Conservation (phyloP, 169 alveolate genomes). For the Eimeria necatrix region DNA sequence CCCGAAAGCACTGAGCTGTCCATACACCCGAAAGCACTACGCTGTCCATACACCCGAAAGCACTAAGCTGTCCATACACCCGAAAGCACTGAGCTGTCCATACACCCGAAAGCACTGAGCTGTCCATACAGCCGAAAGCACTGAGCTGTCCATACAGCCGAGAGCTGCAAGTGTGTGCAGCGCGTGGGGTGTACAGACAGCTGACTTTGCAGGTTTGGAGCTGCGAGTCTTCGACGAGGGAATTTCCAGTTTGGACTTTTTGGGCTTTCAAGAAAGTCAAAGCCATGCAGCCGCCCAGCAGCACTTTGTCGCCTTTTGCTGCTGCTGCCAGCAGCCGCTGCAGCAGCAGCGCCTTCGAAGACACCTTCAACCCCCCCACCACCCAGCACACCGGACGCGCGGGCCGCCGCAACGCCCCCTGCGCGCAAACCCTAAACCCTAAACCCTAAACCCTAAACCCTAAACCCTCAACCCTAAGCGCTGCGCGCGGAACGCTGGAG, state of each 20-base stretch:
- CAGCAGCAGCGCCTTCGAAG: conserved; percentile 96
- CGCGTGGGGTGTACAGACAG: neutral
- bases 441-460: conserved; percentile 13
- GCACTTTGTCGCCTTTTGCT: conserved; percentile 95
- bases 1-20: too few relatives aligned
- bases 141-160: too few relatives aligned
- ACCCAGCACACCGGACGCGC: conserved; percentile 96
- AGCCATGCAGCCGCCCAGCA: conserved; percentile 99
- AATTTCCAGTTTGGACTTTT: conserved; percentile 92
- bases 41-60: too few relatives aligned
- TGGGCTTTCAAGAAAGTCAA: conserved; percentile 96
- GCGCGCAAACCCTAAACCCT: conserved; percentile 78
- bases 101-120: too few relatives aligned
- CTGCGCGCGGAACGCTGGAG: too few relatives aligned
- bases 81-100: too few relatives aligned
- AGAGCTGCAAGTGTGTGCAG: neutral
- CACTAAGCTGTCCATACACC: too few relatives aligned
- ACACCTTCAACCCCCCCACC: conserved; percentile 98
- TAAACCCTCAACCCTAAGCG: too few relatives aligned
- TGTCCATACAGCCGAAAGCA: too few relatives aligned
- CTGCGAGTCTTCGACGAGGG: conserved; percentile 95
- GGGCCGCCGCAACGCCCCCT: conserved; percentile 95
- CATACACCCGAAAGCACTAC: too few relatives aligned
- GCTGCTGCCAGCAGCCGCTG: conserved; percentile 86
- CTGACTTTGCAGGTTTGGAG: conserved; percentile 30